A percentile compares a stretch with the other conserved stretches of the same genome.
phyloP scores from a whole-genome alignment of 345 rosid genomes.

The Atalantia buxifolia region DNA sequence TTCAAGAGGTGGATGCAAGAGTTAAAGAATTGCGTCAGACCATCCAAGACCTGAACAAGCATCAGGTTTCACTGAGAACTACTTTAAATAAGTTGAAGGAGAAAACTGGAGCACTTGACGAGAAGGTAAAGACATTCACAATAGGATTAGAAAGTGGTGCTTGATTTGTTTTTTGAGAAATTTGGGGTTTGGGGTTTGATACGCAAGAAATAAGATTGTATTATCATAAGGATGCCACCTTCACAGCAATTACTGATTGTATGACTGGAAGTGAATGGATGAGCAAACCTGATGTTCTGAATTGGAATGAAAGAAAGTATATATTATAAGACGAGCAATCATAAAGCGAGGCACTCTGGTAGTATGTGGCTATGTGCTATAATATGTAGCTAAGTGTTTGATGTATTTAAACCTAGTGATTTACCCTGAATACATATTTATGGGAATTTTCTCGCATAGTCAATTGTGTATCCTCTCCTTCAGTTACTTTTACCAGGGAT shows the following conservation, averaged over 20 bases:
- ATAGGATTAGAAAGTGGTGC: neutral
- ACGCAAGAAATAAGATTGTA: neutral
- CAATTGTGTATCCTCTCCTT: neutral
- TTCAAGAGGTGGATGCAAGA: conserved; percentile 57
- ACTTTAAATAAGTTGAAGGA: conserved; percentile 59
- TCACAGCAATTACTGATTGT: neutral
- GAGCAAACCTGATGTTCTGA: neutral
- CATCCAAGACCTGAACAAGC: conserved; percentile 64
- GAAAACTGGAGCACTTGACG: conserved; percentile 55
- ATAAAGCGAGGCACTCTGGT: neutral
- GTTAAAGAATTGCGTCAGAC: conserved; percentile 65
- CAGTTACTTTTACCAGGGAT: neutral
- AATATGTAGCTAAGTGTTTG: neutral
- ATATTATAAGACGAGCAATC: neutral
- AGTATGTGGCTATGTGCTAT: neutral
- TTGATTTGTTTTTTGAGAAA: neutral
- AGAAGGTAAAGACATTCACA: conserved; percentile 39
- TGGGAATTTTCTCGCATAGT: neutral
- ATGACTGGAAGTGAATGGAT: neutral
- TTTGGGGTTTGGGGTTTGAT: neutral
- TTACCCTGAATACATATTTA: neutral
- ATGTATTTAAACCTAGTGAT: neutral
- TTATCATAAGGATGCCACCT: neutral
- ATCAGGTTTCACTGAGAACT: conserved; percentile 66
- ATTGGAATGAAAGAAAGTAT: neutral